Conservation (phyloP, 176 grass and related monocot genomes). For the Olyra latifolia region DNA sequence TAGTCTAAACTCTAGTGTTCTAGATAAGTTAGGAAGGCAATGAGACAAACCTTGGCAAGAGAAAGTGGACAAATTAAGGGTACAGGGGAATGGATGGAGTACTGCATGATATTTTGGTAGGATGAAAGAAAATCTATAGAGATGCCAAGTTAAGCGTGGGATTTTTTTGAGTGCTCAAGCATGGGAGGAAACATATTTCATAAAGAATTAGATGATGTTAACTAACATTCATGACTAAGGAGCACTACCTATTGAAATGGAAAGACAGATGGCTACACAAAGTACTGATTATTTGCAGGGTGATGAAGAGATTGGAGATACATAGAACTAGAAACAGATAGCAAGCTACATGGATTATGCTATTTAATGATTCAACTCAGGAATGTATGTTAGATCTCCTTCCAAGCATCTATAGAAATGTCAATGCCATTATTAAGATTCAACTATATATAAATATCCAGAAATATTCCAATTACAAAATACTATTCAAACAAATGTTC, state of each 20-base stretch:
- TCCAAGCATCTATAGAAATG: not conserved
- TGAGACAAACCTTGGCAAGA: not conserved
- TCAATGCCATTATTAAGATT: not conserved
- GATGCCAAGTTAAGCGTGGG: not conserved
- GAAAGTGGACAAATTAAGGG: not conserved
- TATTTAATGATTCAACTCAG: not conserved
- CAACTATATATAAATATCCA: not conserved
- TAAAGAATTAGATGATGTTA: not conserved
- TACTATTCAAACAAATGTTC: too few relatives aligned
- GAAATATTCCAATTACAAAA: too few relatives aligned
- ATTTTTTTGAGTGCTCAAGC: not conserved
- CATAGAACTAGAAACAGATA: not conserved
- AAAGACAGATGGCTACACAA: slow-evolving; percentile 2
- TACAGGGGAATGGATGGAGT: not conserved
- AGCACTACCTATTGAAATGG: not conserved
- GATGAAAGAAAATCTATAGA: not conserved
- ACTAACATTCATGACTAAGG: not conserved
- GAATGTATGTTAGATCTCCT: not conserved
- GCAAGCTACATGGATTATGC: not conserved
- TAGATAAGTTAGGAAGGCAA: slow-evolving; percentile 16
- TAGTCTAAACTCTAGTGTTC: not conserved
- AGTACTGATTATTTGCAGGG: not conserved
- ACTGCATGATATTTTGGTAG: slow-evolving; percentile 13
- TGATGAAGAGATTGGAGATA: not conserved
- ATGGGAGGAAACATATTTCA: not conserved